These are phyloP conservation scores for Cyphellophora europaea DNA, from an alignment of 2,329 filamentous ascomycete species.

Conservation along the genomic window DNA sequence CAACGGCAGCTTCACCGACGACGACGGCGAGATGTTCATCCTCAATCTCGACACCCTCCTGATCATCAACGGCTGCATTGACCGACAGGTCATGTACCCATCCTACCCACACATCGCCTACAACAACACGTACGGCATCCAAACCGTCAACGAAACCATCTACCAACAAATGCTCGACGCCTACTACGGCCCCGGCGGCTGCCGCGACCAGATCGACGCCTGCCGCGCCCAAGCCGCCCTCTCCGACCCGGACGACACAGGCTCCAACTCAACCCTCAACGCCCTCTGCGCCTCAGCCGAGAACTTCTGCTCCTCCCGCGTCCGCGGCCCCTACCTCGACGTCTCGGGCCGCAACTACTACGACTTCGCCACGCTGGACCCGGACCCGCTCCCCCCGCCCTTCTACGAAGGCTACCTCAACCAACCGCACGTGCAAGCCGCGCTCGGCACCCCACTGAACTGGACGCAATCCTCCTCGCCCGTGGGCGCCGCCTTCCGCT, in stretches of 20 bases:
- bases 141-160: constrained; percentile 32
- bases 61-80: constrained; percentile 41
- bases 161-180: constrained; percentile 29
- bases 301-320: constrained; percentile 29
- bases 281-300: constrained; percentile 29
- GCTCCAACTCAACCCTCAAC: constrained; percentile 25
- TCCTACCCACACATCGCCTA: constrained; percentile 36
- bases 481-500: constrained; percentile 37
- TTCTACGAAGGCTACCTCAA: constrained; percentile 44
- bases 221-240: constrained; percentile 33
- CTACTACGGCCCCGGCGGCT: constrained; percentile 31
- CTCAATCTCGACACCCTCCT: constrained; percentile 34
- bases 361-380: constrained; percentile 37
- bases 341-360: constrained; percentile 40
- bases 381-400: constrained; percentile 36
- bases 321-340: constrained; percentile 31
- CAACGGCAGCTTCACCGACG: constrained; percentile 14
- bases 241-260: constrained; percentile 33
- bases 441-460: constrained; percentile 45
- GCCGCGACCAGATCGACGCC: constrained; percentile 36
- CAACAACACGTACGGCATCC: constrained; percentile 43
- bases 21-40: constrained; percentile 10
- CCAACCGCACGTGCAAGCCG: constrained; percentile 39
- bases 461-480: constrained; percentile 43
- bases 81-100: constrained; percentile 32